Evolutionary conservation across 2,329 filamentous ascomycete genomes (phyloP).

Genomic region (Microdochium trichocladiopsis): DNA sequence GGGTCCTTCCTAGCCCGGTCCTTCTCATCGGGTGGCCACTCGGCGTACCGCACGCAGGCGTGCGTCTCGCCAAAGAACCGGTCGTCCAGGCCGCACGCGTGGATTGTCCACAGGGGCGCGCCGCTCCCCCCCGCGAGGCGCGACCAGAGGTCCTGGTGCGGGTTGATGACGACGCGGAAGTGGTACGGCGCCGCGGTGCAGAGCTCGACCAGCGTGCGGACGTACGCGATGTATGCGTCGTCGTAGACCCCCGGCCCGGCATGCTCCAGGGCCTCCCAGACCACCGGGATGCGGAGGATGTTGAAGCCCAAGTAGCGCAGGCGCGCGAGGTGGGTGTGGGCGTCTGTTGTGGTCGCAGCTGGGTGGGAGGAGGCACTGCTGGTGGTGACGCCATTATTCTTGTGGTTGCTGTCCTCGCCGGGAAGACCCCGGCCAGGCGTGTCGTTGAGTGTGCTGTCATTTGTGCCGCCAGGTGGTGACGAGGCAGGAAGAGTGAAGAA

Average conservation of each 20-base stretch:
- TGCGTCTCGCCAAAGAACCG: slow-evolving; percentile 12
- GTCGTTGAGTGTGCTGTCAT: not conserved
- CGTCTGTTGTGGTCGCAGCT: slow-evolving; percentile 5
- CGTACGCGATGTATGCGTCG: slow-evolving; percentile 12
- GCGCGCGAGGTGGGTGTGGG: slow-evolving; percentile 8
- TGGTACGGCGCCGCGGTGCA: slow-evolving; percentile 7
- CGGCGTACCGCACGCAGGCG: slow-evolving; percentile 12
- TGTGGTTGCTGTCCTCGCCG: too few relatives aligned
- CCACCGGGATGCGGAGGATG: slow-evolving; percentile 10
- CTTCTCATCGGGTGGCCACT: slow-evolving; percentile 11
- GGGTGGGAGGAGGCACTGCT: too few relatives aligned
- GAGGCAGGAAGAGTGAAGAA: slow-evolving; percentile 5
- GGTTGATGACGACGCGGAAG: slow-evolving; percentile 14
- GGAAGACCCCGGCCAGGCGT: not conserved
- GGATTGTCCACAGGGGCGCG: slow-evolving; percentile 14
- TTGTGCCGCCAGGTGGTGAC: not conserved
- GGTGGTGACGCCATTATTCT: too few relatives aligned
- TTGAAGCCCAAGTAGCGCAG: slow-evolving; percentile 13
- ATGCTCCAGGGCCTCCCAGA: slow-evolving; percentile 15
- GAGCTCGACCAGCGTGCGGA: slow-evolving; percentile 7
- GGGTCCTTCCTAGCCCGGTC: slow-evolving; percentile 9
- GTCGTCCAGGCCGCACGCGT: slow-evolving; percentile 14
- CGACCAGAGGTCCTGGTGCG: slow-evolving; percentile 16
- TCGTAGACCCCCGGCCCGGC: slow-evolving; percentile 13
- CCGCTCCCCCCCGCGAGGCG: slow-evolving; percentile 13